A percentile compares a stretch with the other conserved stretches of the same genome.
Conservation (phyloP, 331 rosid genomes). For the Saraca asoca region DNA sequence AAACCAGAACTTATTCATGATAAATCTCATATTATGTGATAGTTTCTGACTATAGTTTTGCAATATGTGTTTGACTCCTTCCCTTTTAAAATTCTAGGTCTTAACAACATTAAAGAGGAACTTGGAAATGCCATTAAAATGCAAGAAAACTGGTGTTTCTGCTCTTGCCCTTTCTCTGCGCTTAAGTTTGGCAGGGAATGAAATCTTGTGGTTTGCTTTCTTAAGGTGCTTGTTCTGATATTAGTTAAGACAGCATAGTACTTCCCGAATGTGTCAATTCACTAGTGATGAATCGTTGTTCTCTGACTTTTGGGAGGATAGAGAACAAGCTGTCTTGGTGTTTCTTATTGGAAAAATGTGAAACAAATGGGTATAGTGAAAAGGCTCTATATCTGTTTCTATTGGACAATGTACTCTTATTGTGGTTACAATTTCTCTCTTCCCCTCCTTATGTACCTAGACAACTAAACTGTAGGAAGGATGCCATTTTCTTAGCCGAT, state of each 20-base stretch:
- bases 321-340: background rate
- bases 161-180: slow-evolving; percentile 54
- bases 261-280: slow-evolving; percentile 6
- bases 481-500: slow-evolving; percentile 4
- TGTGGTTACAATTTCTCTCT: background rate
- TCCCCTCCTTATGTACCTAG: slow-evolving; percentile 7
- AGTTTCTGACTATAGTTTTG: slow-evolving; percentile 19
- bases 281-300: background rate
- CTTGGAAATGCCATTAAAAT: slow-evolving; percentile 73
- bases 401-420: background rate
- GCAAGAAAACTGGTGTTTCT: slow-evolving; percentile 88
- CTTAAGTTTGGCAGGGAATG: slow-evolving; percentile 4
- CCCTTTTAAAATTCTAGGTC: slow-evolving; percentile 52
- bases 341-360: slow-evolving; percentile 12
- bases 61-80: slow-evolving; percentile 21
- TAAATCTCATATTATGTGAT: slow-evolving; percentile 36
- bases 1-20: slow-evolving; percentile 87
- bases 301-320: background rate
- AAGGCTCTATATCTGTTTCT: background rate
- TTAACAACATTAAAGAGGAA: slow-evolving; percentile 83
- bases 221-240: background rate
- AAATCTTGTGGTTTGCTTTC: slow-evolving; percentile 21
- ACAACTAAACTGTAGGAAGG: slow-evolving; percentile 3
- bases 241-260: slow-evolving; percentile 22
- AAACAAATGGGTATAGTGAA: too few relatives aligned